A percentile compares a stretch with the other conserved stretches of the same genome.
phyloP scores from a whole-genome alignment of 176 grass and related monocot genomes.

The Leersia perrieri region DNA sequence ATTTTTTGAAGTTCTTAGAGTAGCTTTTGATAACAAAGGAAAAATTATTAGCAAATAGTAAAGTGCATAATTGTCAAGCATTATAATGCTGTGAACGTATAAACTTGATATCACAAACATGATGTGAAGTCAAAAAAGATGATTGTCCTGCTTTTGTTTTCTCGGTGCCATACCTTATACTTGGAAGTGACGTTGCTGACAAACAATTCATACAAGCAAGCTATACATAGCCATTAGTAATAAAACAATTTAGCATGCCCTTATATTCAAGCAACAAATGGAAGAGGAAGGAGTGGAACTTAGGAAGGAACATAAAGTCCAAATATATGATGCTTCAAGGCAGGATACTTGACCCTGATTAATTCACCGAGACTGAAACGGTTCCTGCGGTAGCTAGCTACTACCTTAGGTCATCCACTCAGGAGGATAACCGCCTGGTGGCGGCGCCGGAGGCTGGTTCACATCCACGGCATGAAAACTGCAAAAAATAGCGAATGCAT shows the following conservation, averaged over 20 bases:
- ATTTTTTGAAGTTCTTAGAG: neutral
- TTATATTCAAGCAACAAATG: neutral
- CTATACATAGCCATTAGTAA: neutral
- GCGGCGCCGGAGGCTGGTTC: constrained; percentile 25
- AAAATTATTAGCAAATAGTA: neutral
- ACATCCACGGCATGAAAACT: constrained; percentile 32
- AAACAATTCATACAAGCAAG: neutral
- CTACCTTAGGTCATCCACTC: constrained; percentile 34
- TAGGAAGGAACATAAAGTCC: neutral
- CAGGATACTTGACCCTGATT: neutral
- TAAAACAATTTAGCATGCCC: neutral
- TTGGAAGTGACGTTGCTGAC: neutral
- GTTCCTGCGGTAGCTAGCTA: neutral
- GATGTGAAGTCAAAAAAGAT: neutral
- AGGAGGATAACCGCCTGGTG: constrained; percentile 7
- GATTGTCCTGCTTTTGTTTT: neutral
- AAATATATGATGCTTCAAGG: neutral
- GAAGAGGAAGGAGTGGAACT: neutral
- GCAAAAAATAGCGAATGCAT: neutral
- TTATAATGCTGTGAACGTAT: no score
- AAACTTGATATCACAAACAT: neutral
- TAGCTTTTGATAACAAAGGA: neutral
- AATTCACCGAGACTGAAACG: neutral
- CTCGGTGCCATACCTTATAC: neutral
- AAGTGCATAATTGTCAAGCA: neutral